Conservation (phyloP, 1,284 basidiomycete species). For the Thelephora terrestris region DNA sequence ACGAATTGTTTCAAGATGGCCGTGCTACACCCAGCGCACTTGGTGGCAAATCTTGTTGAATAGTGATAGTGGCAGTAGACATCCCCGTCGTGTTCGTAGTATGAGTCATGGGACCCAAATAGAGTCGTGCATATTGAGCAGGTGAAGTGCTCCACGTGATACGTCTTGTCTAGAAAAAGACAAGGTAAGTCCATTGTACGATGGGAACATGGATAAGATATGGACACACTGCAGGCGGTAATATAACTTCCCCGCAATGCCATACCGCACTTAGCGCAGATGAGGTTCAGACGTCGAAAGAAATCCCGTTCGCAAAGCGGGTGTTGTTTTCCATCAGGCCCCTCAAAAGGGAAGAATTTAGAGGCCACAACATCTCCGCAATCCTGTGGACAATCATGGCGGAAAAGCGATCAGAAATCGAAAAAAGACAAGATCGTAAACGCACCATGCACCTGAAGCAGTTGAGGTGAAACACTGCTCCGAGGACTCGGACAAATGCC, state of each 20-base stretch:
- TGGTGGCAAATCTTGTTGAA: constrained; percentile 95
- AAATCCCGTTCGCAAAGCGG: constrained; percentile 98
- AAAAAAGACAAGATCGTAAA: constrained; percentile 11
- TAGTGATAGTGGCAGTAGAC: constrained; percentile 99
- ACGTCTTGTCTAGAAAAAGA: constrained; percentile 77
- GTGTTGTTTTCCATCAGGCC: constrained; percentile 73
- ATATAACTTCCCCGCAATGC: constrained; percentile 97
- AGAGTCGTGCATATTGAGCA: constrained; percentile 94
- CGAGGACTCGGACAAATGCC: constrained; percentile 93
- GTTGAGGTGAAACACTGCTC: constrained; percentile 89
- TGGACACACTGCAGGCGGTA: constrained; percentile 91
- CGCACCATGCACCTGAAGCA: constrained; percentile 95
- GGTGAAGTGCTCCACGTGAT: constrained; percentile 99
- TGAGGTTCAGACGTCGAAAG: constrained; percentile 91
- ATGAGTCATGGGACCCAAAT: constrained; percentile 97
- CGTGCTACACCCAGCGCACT: constrained; percentile 94
- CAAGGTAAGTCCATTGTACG: constrained; percentile 11
- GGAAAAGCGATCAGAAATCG: too few relatives aligned
- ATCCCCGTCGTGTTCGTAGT: constrained; percentile 95
- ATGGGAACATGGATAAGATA: constrained; percentile 8
- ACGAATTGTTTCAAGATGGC: constrained; percentile 99
- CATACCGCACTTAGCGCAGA: constrained; percentile 93
- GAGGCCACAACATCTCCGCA: constrained; percentile 94
- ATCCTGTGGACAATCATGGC: constrained; percentile 49
- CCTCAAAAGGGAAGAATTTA: constrained; percentile 98